These are phyloP conservation scores for Fusarium miscanthi DNA, from an alignment of 2,329 filamentous ascomycete species.

Conservation along the genomic window DNA sequence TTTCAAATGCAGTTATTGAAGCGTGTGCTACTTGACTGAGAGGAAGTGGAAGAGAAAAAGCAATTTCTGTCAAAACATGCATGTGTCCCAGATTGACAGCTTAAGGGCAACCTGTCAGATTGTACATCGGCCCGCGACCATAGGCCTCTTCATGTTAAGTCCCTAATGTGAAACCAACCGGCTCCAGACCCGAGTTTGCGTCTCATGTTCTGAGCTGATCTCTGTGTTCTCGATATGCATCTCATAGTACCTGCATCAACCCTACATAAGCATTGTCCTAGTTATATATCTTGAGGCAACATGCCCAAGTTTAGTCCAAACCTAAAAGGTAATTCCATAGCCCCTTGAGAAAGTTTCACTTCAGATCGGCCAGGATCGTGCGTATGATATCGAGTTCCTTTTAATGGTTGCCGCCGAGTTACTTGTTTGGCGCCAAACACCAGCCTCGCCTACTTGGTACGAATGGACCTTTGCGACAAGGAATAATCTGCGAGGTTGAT, in stretches of 20 bases:
- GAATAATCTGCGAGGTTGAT: conserved; percentile 15
- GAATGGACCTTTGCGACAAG: conserved; percentile 10
- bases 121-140: neutral
- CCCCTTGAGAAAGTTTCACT: neutral
- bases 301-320: neutral
- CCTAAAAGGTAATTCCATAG: neutral
- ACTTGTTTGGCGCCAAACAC: conserved; percentile 12
- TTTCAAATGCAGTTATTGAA: neutral
- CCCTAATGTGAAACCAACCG: conserved; percentile 19
- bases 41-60: neutral
- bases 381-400: conserved; percentile 1
- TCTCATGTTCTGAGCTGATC: conserved; percentile 6
- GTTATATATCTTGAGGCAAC: neutral
- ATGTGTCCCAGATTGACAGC: conserved; percentile 19
- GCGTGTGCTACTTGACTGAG: neutral
- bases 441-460: conserved; percentile 17
- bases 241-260: conserved; percentile 35
- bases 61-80: conserved; percentile 3
- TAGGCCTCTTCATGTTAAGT: neutral
- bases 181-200: conserved; percentile 17
- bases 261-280: conserved; percentile 4
- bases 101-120: conserved; percentile 2
- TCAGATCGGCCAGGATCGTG: conserved; percentile 4
- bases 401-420: conserved; percentile 1
- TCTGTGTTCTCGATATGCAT: conserved; percentile 15